Base-by-base conservation (phyloP, 2,329 filamentous ascomycete species). In the Sclerotinia borealis region DNA sequence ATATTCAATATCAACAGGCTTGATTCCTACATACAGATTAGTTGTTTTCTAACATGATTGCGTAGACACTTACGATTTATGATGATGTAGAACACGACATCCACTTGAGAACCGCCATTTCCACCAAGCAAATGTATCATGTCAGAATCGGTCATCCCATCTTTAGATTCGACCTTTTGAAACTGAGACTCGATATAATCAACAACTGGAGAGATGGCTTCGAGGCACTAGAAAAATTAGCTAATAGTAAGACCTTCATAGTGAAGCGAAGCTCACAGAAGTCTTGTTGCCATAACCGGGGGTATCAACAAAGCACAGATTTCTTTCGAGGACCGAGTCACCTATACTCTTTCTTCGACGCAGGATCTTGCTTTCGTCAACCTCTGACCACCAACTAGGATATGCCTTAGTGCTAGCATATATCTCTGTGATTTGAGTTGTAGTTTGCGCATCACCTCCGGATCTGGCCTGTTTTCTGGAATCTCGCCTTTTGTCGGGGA, bases 261-360 rank as follows among this genome's bases (percentile, higher is more conserved):
- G 47, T 31, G 47, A 22, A 63, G n/a, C 39, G 5, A 45, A 11
- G 62, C 83, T 65, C 76, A 86, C 81, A 43, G 82, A 83, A 51
- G 78, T 79, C 51, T 80, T 81, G 67, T 74, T 77, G 47, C 80
- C 78, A 74, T 85, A 86, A 15, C 87, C 87, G 13, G 89, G 85
- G 2, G 90, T 93, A 77, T 98, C 93, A 64, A 97, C 87, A 73
- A 99, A 97, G 75, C 92, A 96, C 6, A 99, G 77, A 72, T 99
- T 99, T 36, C 93, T 85, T 73, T 98, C 93, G 51, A 98, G 79
- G 45, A 97, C 84, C 27, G 86, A 83, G 67, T 95, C 92, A 9
- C 87, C 86, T 59, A 85, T 78, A 71, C 90, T 93, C 73, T 87
- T 90, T 70, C 89, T 83, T 72, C 86, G 82, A 52, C 83, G 80